These are phyloP conservation scores for Fusarium albosuccineum DNA, from an alignment of 2,329 filamentous ascomycete genomes.

Conservation along the genomic window DNA sequence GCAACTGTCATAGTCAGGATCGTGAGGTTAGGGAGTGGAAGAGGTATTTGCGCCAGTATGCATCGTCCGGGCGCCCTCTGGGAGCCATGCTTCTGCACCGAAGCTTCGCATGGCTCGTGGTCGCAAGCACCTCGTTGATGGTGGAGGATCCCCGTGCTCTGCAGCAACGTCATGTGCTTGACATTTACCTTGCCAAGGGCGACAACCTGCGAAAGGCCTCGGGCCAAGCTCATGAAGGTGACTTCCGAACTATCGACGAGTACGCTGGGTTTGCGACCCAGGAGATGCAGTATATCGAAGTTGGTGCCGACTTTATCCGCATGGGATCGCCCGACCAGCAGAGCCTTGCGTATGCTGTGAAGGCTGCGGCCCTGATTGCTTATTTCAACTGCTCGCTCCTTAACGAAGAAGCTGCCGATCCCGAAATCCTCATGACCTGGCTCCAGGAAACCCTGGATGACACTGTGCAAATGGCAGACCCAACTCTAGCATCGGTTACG, in stretches of 20 bases:
- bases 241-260: conserved; percentile 69
- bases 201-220: conserved; percentile 56
- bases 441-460: conserved; percentile 86
- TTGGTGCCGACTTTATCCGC: conserved; percentile 85
- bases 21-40: conserved; percentile 86
- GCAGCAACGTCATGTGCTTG: conserved; percentile 75
- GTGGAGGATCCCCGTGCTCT: conserved; percentile 72
- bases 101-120: conserved; percentile 87
- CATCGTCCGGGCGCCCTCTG: conserved; percentile 81
- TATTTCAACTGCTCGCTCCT: conserved; percentile 88
- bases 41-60: conserved; percentile 85
- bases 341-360: conserved; percentile 85
- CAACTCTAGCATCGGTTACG: conserved; percentile 80
- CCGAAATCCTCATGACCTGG: conserved; percentile 85
- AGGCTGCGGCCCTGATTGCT: conserved; percentile 82
- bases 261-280: conserved; percentile 82
- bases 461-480: conserved; percentile 83
- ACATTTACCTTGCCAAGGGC: conserved; percentile 75
- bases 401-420: conserved; percentile 84
- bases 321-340: conserved; percentile 90
- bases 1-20: conserved; percentile 79
- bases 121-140: conserved; percentile 81
- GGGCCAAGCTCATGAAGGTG: conserved; percentile 60
- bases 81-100: conserved; percentile 93
- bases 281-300: conserved; percentile 88